phyloP scores from a whole-genome alignment of 2,329 filamentous ascomycete genomes.

The Phaeophleospora eucalypticola region DNA sequence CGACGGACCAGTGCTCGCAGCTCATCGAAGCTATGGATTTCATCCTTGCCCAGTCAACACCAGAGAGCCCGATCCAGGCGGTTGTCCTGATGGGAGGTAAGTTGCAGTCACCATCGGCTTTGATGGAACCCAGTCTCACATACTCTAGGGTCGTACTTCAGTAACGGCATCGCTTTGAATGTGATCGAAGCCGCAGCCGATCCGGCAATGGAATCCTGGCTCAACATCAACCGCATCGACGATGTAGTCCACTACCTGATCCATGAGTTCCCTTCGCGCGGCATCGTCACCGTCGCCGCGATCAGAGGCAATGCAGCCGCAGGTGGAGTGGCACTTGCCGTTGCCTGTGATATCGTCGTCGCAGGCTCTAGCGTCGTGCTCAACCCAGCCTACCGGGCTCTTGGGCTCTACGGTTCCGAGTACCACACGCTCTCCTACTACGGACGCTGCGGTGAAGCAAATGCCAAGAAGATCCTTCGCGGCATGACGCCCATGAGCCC shows the following conservation, averaged over 20 bases:
- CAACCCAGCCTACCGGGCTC: conserved; percentile 41
- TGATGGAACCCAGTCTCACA: background rate
- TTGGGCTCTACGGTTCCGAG: conserved; percentile 38
- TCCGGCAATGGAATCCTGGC: conserved; percentile 40
- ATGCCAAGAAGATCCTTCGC: conserved; percentile 32
- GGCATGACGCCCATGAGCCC: conserved; percentile 40
- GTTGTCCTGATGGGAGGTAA: conserved; percentile 39
- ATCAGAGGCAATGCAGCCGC: conserved; percentile 42
- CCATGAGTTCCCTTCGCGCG: conserved; percentile 35
- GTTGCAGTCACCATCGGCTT: background rate
- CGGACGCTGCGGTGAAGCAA: conserved; percentile 35
- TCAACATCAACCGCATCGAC: conserved; percentile 45
- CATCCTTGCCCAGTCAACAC: conserved; percentile 31
- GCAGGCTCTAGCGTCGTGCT: conserved; percentile 38
- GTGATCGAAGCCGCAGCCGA: conserved; percentile 41
- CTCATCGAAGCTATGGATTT: conserved; percentile 37
- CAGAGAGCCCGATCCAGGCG: conserved; percentile 32
- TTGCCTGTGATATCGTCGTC: conserved; percentile 37
- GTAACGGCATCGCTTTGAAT: conserved; percentile 44
- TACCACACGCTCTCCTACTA: conserved; percentile 41
- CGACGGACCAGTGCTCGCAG: conserved; percentile 37
- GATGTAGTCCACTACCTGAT: conserved; percentile 40
- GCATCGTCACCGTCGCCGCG: conserved; percentile 39
- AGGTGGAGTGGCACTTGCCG: conserved; percentile 42
- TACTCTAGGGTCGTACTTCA: conserved; percentile 35